Evolutionary conservation across 441 rosid genomes (phyloP), one percentile per base, ranked within the genome.

Genomic region (Mallotus japonicus): DNA sequence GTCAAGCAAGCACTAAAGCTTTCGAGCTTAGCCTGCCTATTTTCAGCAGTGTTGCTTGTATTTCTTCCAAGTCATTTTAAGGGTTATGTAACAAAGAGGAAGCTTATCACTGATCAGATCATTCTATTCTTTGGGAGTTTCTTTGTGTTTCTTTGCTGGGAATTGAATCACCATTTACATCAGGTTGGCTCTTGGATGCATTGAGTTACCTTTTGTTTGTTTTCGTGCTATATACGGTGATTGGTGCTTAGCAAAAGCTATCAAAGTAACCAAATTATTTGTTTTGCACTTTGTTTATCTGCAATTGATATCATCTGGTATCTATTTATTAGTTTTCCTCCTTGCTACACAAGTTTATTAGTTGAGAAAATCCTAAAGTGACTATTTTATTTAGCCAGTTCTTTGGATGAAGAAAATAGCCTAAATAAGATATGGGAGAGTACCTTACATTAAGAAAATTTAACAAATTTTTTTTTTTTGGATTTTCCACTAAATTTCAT

Each of bases 111-210:
- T 67, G 89, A 85, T 76, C 87, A 87, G 82, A 82, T 91, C 57
- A 76, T 84, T 46, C 85, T 84, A 56, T 89, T 71, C 74, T n/a
- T 82, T 11, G 91, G 89, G 44, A 82, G 79, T 81, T 87, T 87
- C 82, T 83, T 82, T 66, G 77, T 90, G 44, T 79, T 95, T 75
- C 83, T 92, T 61, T 87, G 95, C 80, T 92, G 98, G 98, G 96
- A 92, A 82, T 77, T 88, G 66, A 81, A 81, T 84, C 92, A 86
- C 83, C 90, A 90, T 77, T 79, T 95, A 72, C 89, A 91, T 67
- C 89, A 89, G 99, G 99, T 92, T 82, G 49, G 88, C 72, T 24
- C 70, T 60, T n/a, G 7, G 34, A 11, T 34, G 24, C 54, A 53
- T 20, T 13, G 55, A 34, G 20, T 47, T 54, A 16, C 19, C 6